Base-by-base conservation (phyloP, 768 basidiomycete species). In the Calocybe gangraenosa region DNA sequence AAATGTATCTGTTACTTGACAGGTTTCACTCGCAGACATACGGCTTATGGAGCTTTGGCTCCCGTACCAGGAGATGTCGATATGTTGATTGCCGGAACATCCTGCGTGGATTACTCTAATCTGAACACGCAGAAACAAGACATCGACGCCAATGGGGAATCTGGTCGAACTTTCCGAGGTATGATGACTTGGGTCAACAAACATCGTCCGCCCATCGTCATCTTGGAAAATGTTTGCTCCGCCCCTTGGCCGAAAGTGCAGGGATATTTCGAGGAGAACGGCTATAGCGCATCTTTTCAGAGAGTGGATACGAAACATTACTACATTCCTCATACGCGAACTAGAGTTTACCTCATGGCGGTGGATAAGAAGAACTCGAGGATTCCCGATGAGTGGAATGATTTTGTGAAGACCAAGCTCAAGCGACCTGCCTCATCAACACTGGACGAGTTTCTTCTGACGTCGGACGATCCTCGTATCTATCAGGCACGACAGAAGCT, bases 81-180 rank as follows among this genome's bases (percentile, higher is more conserved):
- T 62, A 70, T 96, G 44, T 74, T 95, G 21, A 78, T 97, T 47
- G 94, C 94, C 2, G 94, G 94, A 22, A 97, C 94, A 1, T 95
- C 92, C 17, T 97, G 94, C 50, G 93, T 96, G 52, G 94, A 96
- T 60, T 96, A 95, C 55, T 96, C 94, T n/a, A 91, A 86, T 57
- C 76, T 97, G 47, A 97, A 97, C 63, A 92, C 87, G 54, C 79
- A 89, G 59, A 91, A 91, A 61, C 91, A 97, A 62, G 84, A 81
- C 25, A 89, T 97, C 22, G 82, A 91, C 37, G 91, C 76, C 5
- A 83, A 87, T 46, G 94, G 94, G 37, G 94, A 97, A 64, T 95
- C 92, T 11, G 92, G 94, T 6, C 75, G 87, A 30, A 97, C 94
- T 0, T 97, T 96, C 63, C 78, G 84, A 34, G 94, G 94, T 7